phyloP scores from a whole-genome alignment of 108 stramenopile genomes.

The Seminavis robusta region DNA sequence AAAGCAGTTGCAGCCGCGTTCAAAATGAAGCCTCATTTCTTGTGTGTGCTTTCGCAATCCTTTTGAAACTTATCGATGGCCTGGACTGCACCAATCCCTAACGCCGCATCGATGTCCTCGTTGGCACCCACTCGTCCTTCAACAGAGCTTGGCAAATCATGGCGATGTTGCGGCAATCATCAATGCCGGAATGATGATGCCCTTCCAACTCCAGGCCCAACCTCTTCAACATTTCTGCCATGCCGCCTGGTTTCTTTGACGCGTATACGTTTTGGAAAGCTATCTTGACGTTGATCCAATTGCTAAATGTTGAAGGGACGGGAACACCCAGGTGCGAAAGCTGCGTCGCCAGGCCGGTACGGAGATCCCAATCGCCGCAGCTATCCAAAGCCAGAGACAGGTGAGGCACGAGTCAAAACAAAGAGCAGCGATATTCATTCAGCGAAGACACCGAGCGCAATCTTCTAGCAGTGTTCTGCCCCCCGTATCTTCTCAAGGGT shows the following conservation, averaged over 20 bases:
- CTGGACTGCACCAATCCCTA: too few relatives aligned
- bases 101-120: too few relatives aligned
- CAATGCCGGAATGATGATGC: slow-evolving; percentile 4
- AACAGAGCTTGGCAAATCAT: slow-evolving; percentile 9
- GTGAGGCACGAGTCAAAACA: too few relatives aligned
- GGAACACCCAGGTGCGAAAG: slow-evolving; percentile 4
- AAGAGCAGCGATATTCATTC: too few relatives aligned
- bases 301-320: slow-evolving; percentile 7
- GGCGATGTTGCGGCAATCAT: slow-evolving; percentile 12
- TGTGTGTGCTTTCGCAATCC: too few relatives aligned
- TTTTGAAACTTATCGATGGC: too few relatives aligned
- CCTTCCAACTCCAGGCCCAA: slow-evolving; percentile 5
- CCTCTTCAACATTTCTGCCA: slow-evolving; percentile 10
- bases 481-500: too few relatives aligned
- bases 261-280: slow-evolving; percentile 11
- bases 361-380: slow-evolving; percentile 25
- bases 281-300: slow-evolving; percentile 22
- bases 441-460: too few relatives aligned
- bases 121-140: slow-evolving; percentile 15
- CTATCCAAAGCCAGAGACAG: too few relatives aligned
- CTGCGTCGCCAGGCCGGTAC: slow-evolving; percentile 16
- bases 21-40: too few relatives aligned
- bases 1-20: too few relatives aligned
- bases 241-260: slow-evolving; percentile 5
- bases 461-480: too few relatives aligned